These are phyloP conservation scores for Pythium scleroteichum DNA, from an alignment of 352 stramenopile species.

Conservation along the genomic window DNA sequence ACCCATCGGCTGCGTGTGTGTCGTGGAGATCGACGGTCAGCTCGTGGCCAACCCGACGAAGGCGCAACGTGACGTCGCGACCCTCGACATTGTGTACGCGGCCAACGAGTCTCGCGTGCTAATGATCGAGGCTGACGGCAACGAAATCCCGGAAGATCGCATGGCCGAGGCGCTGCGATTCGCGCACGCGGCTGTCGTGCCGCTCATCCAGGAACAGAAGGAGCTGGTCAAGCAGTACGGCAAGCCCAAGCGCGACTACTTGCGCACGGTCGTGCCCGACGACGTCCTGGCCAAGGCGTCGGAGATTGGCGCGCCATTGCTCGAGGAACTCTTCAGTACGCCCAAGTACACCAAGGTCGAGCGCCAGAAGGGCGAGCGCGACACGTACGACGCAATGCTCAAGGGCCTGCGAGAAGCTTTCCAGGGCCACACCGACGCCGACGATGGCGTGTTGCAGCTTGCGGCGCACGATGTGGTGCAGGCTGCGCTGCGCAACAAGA, in stretches of 20 bases:
- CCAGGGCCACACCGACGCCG: constrained; percentile 28
- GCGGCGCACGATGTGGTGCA: constrained; percentile 83
- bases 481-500: constrained; percentile 60
- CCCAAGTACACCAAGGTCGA: constrained; percentile 51
- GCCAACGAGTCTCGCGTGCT: constrained; percentile 71
- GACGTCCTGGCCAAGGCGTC: constrained; percentile 61
- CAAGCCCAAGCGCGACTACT: constrained; percentile 74
- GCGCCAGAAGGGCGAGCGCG: constrained; percentile 67
- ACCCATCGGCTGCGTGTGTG: constrained; percentile 88
- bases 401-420: constrained; percentile 57
- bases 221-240: constrained; percentile 48
- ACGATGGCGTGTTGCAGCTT: constrained; percentile 57
- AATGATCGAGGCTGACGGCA: constrained; percentile 89
- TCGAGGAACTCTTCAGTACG: constrained; percentile 41
- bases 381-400: constrained; percentile 74
- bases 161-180: constrained; percentile 78
- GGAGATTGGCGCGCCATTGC: constrained; percentile 39
- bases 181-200: constrained; percentile 60
- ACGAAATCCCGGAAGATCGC: constrained; percentile 71
- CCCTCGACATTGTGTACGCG: constrained; percentile 85
- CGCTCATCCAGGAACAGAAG: constrained; percentile 65
- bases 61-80: constrained; percentile 65
- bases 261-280: constrained; percentile 39
- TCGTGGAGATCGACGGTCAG: constrained; percentile 82
- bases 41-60: constrained; percentile 93